Evolutionary conservation across 768 basidiomycete genomes (phyloP).

Genomic region (Macrolepiota fuliginosa): DNA sequence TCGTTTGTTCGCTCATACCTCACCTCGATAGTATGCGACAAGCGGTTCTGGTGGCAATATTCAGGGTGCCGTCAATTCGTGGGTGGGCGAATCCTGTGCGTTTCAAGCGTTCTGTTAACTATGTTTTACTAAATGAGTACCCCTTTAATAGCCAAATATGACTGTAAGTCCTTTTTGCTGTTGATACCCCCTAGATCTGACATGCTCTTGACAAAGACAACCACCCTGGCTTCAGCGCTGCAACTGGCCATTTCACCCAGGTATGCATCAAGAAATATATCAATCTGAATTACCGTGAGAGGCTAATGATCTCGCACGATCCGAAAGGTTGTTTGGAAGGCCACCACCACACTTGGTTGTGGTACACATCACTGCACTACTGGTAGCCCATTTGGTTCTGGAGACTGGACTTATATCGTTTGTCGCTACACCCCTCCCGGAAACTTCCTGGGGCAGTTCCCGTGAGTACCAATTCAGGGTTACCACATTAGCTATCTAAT

Average conservation of each 20-base stretch:
- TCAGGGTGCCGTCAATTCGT: constrained; percentile 18
- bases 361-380: constrained; percentile 37
- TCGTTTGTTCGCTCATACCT: background rate
- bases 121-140: background rate
- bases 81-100: constrained; percentile 29
- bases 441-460: constrained; percentile 22
- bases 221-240: constrained; percentile 22
- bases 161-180: background rate
- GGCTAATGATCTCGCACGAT: background rate
- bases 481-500: background rate
- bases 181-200: background rate
- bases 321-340: constrained; percentile 52
- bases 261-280: constrained; percentile 7
- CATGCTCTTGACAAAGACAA: constrained; percentile 18
- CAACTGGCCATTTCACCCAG: constrained; percentile 31
- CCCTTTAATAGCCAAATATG: constrained; percentile 19
- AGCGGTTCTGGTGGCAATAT: constrained; percentile 18
- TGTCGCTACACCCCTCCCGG: constrained; percentile 28
- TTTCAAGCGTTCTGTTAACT: background rate
- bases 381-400: constrained; percentile 21
- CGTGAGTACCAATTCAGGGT: constrained; percentile 14
- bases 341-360: constrained; percentile 46
- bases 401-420: constrained; percentile 23
- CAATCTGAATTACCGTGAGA: background rate
- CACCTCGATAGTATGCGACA: constrained; percentile 16